These are phyloP conservation scores for Pseudocercospora eumusae DNA, from an alignment of 2,329 filamentous ascomycete species.

Conservation along the genomic window DNA sequence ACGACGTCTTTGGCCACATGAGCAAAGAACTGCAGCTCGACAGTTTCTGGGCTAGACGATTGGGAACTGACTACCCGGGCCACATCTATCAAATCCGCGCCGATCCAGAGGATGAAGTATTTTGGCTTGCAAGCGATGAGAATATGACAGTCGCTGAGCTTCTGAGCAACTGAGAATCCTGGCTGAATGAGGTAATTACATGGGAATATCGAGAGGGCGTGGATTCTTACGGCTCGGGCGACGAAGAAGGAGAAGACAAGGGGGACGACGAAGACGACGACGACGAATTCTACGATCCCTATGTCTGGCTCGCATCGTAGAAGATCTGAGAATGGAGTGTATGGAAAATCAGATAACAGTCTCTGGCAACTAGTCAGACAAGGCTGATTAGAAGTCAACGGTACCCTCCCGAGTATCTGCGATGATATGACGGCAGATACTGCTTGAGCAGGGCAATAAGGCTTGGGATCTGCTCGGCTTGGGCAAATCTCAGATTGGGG, in stretches of 20 bases:
- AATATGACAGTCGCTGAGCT: not conserved
- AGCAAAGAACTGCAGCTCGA: not conserved
- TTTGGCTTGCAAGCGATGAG: not conserved
- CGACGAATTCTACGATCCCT: too few species aligned
- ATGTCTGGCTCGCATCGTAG: too few species aligned
- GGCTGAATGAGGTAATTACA: not conserved
- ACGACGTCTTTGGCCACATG: not conserved
- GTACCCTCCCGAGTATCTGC: not conserved
- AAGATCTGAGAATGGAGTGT: not conserved
- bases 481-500: too few species aligned
- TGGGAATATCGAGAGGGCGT: not conserved
- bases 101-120: not conserved
- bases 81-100: not conserved
- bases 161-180: not conserved
- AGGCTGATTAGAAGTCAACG: not conserved
- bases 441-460: too few species aligned
- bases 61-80: too few species aligned
- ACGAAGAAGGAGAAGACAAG: too few species aligned
- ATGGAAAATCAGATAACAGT: not conserved
- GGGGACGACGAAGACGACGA: too few species aligned
- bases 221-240: not conserved
- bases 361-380: not conserved
- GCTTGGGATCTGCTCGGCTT: too few species aligned
- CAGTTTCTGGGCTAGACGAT: not conserved
- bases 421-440: not conserved